phyloP scores from a whole-genome alignment of 805 yeast genomes.

The Phaffomyces opuntiae region DNA sequence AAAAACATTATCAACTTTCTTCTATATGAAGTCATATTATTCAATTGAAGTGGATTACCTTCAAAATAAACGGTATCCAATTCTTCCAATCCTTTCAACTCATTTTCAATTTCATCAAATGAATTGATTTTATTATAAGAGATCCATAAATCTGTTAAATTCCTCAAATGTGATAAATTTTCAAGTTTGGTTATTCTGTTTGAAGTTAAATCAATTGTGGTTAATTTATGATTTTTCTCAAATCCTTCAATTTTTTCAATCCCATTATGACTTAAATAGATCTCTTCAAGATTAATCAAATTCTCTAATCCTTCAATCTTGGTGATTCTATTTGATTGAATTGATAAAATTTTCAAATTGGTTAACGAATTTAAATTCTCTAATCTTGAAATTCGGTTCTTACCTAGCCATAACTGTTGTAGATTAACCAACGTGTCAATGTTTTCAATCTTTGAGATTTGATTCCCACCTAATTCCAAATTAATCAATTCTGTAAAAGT shows the following conservation, averaged over 20 bases:
- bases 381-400: conserved; percentile 63
- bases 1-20: conserved; percentile 71
- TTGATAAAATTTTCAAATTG: conserved; percentile 70
- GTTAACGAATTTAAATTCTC: conserved; percentile 53
- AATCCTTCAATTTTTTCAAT: conserved; percentile 69
- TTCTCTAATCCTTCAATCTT: conserved; percentile 77
- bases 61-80: conserved; percentile 90
- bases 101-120: conserved; percentile 61
- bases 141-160: conserved; percentile 93
- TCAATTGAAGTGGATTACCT: conserved; percentile 78
- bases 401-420: conserved; percentile 87
- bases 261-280: conserved; percentile 83
- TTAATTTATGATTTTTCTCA: conserved; percentile 59
- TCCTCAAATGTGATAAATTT: conserved; percentile 53
- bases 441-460: conserved; percentile 52
- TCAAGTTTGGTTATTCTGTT: conserved; percentile 59
- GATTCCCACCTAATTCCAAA: conserved; percentile 89
- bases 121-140: conserved; percentile 65
- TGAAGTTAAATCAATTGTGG: conserved; percentile 74
- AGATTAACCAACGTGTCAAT: conserved; percentile 48
- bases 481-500: conserved; percentile 50
- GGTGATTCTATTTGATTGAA: conserved; percentile 77
- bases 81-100: conserved; percentile 53
- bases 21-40: conserved; percentile 75
- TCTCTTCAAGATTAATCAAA: conserved; percentile 68